Evolutionary conservation across 2,329 filamentous ascomycete genomes (phyloP), one percentile per base, ranked within the genome.

Genomic region (Sporothrix curviconia): DNA sequence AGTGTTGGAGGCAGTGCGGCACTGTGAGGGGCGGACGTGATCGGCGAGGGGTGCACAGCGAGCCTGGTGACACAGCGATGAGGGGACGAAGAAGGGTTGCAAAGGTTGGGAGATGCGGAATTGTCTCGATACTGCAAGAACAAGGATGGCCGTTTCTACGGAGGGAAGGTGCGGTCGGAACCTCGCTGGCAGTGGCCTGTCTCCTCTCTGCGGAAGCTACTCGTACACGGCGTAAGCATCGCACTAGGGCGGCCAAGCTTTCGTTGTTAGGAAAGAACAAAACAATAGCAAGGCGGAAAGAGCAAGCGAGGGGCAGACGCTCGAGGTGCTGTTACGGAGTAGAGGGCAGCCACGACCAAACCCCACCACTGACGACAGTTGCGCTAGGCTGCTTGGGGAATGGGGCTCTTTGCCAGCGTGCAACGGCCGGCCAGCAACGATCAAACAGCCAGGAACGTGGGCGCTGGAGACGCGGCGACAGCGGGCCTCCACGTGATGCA

Each of bases 321-420:
- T n/a, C n/a, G n/a, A n/a, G n/a, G n/a, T n/a, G n/a, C n/a, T n/a
- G n/a, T n/a, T n/a, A n/a, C n/a, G n/a, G n/a, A n/a, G n/a, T n/a
- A n/a, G n/a, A n/a, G n/a, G n/a, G n/a, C n/a, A n/a, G n/a, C n/a
- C n/a, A n/a, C n/a, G n/a, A n/a, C n/a, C n/a, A n/a, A n/a, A n/a
- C n/a, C n/a, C n/a, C n/a, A n/a, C n/a, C n/a, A n/a, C n/a, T 30
- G 52, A 47, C 19, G 42, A 47, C 42, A 46, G 30, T 40, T 36
- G 28, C 42, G 42, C 68, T 67, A 54, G 25, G 7, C 24, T 12
- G 12, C n/a, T 12, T 17, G 36, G 3, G 24, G 54, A 9, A 32
- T 47, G 28, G 44, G 25, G 28, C n/a, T 11, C 37, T n/a, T 17
- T 39, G 25, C 39, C 39, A 32, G 34, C 22, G 28, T 36, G 34